Base-by-base conservation (phyloP, 2,329 filamentous ascomycete species). In the Chalara sp. region DNA sequence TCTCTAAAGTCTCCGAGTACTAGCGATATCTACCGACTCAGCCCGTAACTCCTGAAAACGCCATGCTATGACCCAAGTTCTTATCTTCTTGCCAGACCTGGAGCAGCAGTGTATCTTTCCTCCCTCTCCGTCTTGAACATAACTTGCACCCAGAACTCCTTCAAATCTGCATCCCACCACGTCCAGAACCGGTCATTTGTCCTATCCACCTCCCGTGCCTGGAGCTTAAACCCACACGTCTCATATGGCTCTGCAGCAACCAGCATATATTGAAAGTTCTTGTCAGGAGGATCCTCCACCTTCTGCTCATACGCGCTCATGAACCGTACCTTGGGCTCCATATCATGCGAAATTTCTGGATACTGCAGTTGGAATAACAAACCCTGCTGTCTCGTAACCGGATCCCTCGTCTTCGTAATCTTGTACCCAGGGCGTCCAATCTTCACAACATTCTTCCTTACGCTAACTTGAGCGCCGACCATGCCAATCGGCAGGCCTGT, bases 121-220 rank as follows among this genome's bases (percentile, higher is more conserved):
- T 97, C 93, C 57, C 93, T 83, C 76, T 99, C 93, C 39, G 93
- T 97, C 80, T 96, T 93, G 73, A 97, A 99, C 76, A 97, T 87
- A 58, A 99, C 80, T 75, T 97, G 93, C 40, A 96, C 81, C 89
- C 90, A 97, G 67, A 95, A 99, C 74, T 97, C 92, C 76, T 95
- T 96, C 56, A 86, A 83, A 68, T 99, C 93, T 54, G 86, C 84
- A 70, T 99, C 93, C 76, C 91, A 99, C 84, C 91, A 97, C 49
- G 82, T 86, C 79, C 92, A 99, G 70, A 91, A 93, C 63, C 85
- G 80, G 51, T 88, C 91, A 59, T 95, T 90, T 29, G 87, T 79
- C 62, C 90, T 81, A 72, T 99, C 93, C 53, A 99, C 83, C 75
- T 97, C 93, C 53, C 89, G 78, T 5, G 91, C 89, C 68, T 96